Base-by-base conservation (phyloP, 352 stramenopile species). In the Phytophthora litchii region DNA sequence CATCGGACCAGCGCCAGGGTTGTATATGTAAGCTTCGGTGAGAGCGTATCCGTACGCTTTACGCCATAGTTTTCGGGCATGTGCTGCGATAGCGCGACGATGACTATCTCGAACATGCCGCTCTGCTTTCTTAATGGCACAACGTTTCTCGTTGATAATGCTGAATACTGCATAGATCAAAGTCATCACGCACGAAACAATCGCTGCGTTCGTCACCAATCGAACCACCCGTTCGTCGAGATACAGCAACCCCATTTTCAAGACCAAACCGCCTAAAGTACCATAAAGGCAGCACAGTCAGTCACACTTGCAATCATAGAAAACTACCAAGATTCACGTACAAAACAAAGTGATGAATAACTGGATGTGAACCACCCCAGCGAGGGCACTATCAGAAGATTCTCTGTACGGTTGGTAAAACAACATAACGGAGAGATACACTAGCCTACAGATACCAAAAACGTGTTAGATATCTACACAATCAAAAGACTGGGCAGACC, bases 331-430 rank as follows among this genome's bases (percentile, higher is more conserved):
- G 34, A 40, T 42, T 11, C 20, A 72, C 76, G 44, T 67, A 92
- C 83, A 89, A 32, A 92, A 92, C 5, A 92, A 62, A 16, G 80
- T 89, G 67, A 91, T 60, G 61, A 91, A 92, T 34, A 92, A 69
- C 58, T 92, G 78, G 53, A 92, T 88, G 29, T 92, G 76, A 17
- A 74, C 83, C 38, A 88, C 56, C 7, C 78, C 69, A 12, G 83
- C 74, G 12, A 92, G 77, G 7, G 77, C 70, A 49, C 77, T 91
- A 38, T 92, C 80, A 0, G 80, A 88, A 3, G 46, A 52, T 4
- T 88, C 71, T 42, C 82, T 83, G 55, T 83, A 91, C 10, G 83
- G 83, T 51, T 91, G 64, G 31, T 75, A 83, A 50, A 89, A 89
- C 37, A 92, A 64, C 73, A 91, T 78, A 3, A 89, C 71, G 1